These are phyloP conservation scores for Marasmius tenuissimus DNA, from an alignment of 1,284 basidiomycete genomes.

Conservation along the genomic window DNA sequence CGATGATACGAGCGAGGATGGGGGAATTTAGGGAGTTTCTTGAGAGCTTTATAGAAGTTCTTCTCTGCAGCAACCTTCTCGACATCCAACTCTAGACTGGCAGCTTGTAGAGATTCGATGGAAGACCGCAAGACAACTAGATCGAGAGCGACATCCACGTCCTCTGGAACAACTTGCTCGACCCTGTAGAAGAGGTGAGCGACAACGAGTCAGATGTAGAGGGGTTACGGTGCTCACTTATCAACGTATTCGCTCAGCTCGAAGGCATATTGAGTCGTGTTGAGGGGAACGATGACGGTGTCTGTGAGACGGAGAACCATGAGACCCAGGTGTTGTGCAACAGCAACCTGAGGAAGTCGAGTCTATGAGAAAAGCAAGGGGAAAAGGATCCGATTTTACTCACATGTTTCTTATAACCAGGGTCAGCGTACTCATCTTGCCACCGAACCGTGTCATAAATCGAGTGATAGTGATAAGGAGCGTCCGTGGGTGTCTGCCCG, in stretches of 20 bases:
- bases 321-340: constrained; percentile 62
- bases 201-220: background rate
- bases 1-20: background rate
- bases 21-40: constrained; percentile 17
- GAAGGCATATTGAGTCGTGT: constrained; percentile 73
- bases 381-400: constrained; percentile 13
- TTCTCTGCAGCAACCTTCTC: constrained; percentile 49
- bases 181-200: background rate
- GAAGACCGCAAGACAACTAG: constrained; percentile 14
- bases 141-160: constrained; percentile 24
- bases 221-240: constrained; percentile 37
- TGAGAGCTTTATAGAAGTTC: constrained; percentile 36
- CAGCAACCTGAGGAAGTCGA: constrained; percentile 19
- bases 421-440: constrained; percentile 78
- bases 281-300: constrained; percentile 64
- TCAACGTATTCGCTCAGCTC: constrained; percentile 64
- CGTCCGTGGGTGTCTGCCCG: constrained; percentile 47
- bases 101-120: constrained; percentile 49
- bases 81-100: constrained; percentile 55
- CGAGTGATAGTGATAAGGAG: constrained; percentile 82
- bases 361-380: background rate
- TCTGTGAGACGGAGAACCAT: constrained; percentile 63
- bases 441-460: constrained; percentile 79
- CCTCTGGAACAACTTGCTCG: constrained; percentile 6
- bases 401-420: constrained; percentile 74